phyloP scores from a whole-genome alignment of 345 rosid genomes.

The Linum usitatissimum region DNA sequence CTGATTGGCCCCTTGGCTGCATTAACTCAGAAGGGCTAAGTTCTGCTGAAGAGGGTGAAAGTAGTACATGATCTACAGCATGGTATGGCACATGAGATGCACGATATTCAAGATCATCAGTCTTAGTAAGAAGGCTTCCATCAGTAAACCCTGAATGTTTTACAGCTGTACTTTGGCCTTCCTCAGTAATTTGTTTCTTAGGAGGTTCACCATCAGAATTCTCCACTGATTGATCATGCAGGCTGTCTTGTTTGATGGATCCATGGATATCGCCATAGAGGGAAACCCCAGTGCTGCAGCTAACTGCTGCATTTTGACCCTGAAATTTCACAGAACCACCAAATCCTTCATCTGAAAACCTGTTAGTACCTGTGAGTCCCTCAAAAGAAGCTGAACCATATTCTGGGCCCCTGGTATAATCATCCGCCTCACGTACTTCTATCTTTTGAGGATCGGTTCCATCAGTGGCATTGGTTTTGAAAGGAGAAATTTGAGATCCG shows the following conservation, averaged over 20 bases:
- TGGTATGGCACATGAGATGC: slow-evolving; percentile 31
- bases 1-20: slow-evolving; percentile 16
- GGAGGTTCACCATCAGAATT: slow-evolving; percentile 17
- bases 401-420: slow-evolving; percentile 12
- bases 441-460: slow-evolving; percentile 19
- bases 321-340: slow-evolving; percentile 16
- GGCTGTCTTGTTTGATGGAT: slow-evolving; percentile 12
- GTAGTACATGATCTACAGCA: slow-evolving; percentile 22
- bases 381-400: slow-evolving; percentile 14
- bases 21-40: slow-evolving; percentile 17
- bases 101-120: slow-evolving; percentile 21
- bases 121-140: slow-evolving; percentile 17
- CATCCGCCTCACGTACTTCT: slow-evolving; percentile 12
- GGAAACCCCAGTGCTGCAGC: slow-evolving; percentile 14
- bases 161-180: slow-evolving; percentile 18
- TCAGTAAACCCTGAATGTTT: slow-evolving; percentile 8
- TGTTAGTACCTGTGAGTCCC: slow-evolving; percentile 10
- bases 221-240: slow-evolving; percentile 18
- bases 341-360: slow-evolving; percentile 15
- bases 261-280: slow-evolving; percentile 17
- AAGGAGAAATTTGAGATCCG: slow-evolving; percentile 21
- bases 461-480: slow-evolving; percentile 14
- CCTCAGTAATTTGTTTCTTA: slow-evolving; percentile 21
- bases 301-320: slow-evolving; percentile 11
- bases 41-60: slow-evolving; percentile 33